Base-by-base conservation (phyloP, 192 early-diverging fungal genomes). In the Backusella circina region DNA sequence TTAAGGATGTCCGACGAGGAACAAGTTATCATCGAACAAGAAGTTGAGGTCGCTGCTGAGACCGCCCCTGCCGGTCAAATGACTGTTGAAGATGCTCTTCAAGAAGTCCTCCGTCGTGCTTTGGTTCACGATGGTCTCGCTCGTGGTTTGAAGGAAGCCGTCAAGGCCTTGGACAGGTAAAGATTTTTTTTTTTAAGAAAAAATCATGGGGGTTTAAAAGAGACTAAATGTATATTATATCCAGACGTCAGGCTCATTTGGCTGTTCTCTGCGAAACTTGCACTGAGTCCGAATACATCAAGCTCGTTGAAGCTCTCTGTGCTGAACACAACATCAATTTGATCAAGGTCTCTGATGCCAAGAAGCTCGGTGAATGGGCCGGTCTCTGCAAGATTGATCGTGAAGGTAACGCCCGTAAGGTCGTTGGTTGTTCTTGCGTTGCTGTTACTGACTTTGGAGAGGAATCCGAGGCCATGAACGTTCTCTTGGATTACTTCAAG, bases 371-470 rank as follows among this genome's bases (percentile, higher is more conserved):
- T 83, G 95, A 98, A 88, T 98, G 96, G 98, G 94, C 93, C 77
- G 98, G 98, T 88, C 94, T 98, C 79, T 99, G 96, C 94, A 98
- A 99, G 93, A 95, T 99, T 81, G 98, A 99, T 86, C 93, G 95
- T 81, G 95, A 97, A 84, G 98, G 98, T 82, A 96, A 95, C 86
- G 91, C 98, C 83, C 95, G 97, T 85, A 98, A 98, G 93, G 91
- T 97, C 78, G 96, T 98, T 75, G 95, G 92, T 65, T 93, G 93
- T 87, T 97, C 96, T 72, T 95, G 94, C 83, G 95, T 96, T 64
- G 98, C 96, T 79, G 91, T 99, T 85, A 93, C 92, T 89, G 92
- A 98, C 88, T 96, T 92, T 87, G 98, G 98, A 80, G 98, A 97
- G 88, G 98, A 99, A 87, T 95, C 95, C 74, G 95, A 95, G 88